Conservation (phyloP, 1,284 basidiomycete species). For the Ganoderma resinaceum region DNA sequence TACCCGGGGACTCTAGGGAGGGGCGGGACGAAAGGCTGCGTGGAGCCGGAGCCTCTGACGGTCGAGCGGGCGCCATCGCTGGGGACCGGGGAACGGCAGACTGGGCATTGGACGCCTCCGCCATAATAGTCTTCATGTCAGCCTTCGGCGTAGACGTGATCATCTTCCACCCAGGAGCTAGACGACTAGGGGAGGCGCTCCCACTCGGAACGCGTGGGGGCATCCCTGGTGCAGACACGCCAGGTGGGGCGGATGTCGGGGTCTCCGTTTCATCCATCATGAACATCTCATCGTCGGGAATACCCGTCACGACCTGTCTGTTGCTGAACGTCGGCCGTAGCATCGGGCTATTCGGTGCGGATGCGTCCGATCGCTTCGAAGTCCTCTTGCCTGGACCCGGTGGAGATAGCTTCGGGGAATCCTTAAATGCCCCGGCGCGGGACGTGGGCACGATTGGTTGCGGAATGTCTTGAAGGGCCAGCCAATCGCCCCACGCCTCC, state of each 20-base stretch:
- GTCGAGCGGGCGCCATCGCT: slow-evolving; percentile 12
- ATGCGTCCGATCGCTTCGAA: slow-evolving; percentile 31
- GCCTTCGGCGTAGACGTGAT: slow-evolving; percentile 55
- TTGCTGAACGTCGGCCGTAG: slow-evolving; percentile 38
- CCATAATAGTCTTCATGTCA: slow-evolving; percentile 89
- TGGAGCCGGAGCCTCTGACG: slow-evolving; percentile 11
- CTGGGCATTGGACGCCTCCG: slow-evolving; percentile 63
- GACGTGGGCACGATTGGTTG: slow-evolving; percentile 59
- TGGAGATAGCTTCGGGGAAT: slow-evolving; percentile 57
- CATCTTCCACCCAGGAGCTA: slow-evolving; percentile 46
- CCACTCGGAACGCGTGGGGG: slow-evolving; percentile 20
- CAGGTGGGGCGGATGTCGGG: slow-evolving; percentile 21
- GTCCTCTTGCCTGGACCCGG: slow-evolving; percentile 40
- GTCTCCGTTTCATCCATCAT: slow-evolving; percentile 67
- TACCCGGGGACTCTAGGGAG: slow-evolving; percentile 9
- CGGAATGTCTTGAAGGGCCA: slow-evolving; percentile 85
- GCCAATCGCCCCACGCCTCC: slow-evolving; percentile 77
- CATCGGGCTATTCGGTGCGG: slow-evolving; percentile 43
- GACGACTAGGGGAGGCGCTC: slow-evolving; percentile 22
- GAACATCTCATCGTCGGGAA: slow-evolving; percentile 61
- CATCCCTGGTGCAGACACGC: slow-evolving; percentile 9
- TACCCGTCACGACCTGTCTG: slow-evolving; percentile 25
- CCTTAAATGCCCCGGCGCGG: slow-evolving; percentile 44
- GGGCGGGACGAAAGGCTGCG: slow-evolving; percentile 21
- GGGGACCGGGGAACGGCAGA: slow-evolving; percentile 8